These are phyloP conservation scores for Bidens hawaiensis DNA, from an alignment of 140 eudicot species.

Conservation along the genomic window DNA sequence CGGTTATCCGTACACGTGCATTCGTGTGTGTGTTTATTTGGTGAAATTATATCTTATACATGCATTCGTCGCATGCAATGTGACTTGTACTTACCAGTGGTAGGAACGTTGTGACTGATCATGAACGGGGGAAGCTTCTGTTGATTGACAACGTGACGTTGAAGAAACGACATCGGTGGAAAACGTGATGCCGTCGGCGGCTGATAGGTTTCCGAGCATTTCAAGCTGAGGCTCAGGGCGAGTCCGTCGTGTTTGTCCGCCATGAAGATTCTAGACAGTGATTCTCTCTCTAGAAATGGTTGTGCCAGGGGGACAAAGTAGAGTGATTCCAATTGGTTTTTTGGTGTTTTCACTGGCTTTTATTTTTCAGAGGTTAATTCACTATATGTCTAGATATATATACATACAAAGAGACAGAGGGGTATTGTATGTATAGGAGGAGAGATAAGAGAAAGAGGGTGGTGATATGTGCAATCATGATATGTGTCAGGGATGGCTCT, in stretches of 20 bases:
- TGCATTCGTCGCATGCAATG: slow-evolving; percentile 18
- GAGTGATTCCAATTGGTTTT: slow-evolving; percentile 39
- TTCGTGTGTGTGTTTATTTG: background rate
- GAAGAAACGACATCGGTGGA: slow-evolving; percentile 23
- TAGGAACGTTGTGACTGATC: slow-evolving; percentile 12
- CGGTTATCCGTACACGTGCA: slow-evolving; percentile 6
- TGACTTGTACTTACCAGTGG: slow-evolving; percentile 18
- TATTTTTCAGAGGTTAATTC: slow-evolving; percentile 24
- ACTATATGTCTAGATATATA: slow-evolving; percentile 32
- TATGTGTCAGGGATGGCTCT: slow-evolving; percentile 58
- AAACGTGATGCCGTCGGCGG: slow-evolving; percentile 24
- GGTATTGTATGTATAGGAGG: slow-evolving; percentile 29
- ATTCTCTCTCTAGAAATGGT: slow-evolving; percentile 28
- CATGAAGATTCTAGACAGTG: slow-evolving; percentile 3
- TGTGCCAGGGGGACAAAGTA: slow-evolving; percentile 44
- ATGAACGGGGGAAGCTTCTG: slow-evolving; percentile 21
- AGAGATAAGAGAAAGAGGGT: slow-evolving; percentile 34
- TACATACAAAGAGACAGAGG: slow-evolving; percentile 2
- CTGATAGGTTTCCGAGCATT: slow-evolving; percentile 18
- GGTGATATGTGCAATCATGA: slow-evolving; percentile 54
- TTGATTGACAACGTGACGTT: slow-evolving; percentile 17
- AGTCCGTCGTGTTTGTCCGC: slow-evolving; percentile 49
- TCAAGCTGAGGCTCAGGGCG: slow-evolving; percentile 48
- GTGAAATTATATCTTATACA: too few species aligned
- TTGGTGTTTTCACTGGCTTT: slow-evolving; percentile 44